phyloP scores from a whole-genome alignment of 225 moss, liverwort and hornwort species.

The Bryum argenteum region DNA sequence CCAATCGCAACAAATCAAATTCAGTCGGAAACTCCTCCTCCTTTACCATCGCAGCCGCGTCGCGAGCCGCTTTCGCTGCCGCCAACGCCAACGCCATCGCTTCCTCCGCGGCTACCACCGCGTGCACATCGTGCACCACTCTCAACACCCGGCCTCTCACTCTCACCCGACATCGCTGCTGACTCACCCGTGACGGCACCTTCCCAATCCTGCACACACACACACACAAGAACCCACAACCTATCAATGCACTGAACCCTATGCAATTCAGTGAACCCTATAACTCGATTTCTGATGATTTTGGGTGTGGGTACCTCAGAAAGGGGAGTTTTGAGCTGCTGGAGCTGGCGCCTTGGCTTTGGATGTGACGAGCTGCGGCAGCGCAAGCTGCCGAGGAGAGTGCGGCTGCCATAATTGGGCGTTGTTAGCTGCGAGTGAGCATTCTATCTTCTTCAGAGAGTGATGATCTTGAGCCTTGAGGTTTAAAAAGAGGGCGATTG shows the following conservation, averaged over 20 bases:
- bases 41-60: conserved; percentile 56
- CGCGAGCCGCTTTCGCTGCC: conserved; percentile 76
- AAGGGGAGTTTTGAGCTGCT: conserved; percentile 20
- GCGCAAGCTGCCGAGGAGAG: conserved; percentile 45
- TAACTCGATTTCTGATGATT: no score
- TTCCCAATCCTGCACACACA: conserved; percentile 19
- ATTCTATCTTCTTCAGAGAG: neutral
- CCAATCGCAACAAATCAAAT: conserved; percentile 75
- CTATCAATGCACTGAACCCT: conserved; percentile 33
- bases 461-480: neutral
- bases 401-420: conserved; percentile 37
- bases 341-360: conserved; percentile 23
- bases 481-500: neutral
- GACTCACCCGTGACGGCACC: conserved; percentile 16
- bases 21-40: conserved; percentile 70
- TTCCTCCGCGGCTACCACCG: conserved; percentile 60
- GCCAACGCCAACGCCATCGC: conserved; percentile 69
- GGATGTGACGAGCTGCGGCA: neutral
- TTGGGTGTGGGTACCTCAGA: conserved; percentile 38
- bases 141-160: conserved; percentile 27
- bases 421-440: neutral
- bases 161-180: neutral
- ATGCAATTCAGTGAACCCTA: no score
- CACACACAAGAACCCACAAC: neutral
- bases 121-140: conserved; percentile 48